phyloP scores from a whole-genome alignment of 257 asterid genomes.

The Fraxinus americana region DNA sequence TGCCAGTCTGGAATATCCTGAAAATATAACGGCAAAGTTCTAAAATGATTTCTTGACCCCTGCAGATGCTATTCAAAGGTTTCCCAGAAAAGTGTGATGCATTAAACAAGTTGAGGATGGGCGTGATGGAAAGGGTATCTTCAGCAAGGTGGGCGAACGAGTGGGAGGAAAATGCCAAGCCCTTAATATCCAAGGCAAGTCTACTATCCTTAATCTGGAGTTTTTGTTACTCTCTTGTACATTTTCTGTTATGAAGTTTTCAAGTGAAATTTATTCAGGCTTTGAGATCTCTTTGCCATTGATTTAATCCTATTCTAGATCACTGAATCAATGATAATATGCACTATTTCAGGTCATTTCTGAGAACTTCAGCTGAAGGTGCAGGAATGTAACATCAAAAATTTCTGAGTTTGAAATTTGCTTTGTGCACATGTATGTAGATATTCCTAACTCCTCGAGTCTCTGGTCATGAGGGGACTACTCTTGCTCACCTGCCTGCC shows the following conservation, averaged over 20 bases:
- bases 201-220: background rate
- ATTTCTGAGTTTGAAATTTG: background rate
- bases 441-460: background rate
- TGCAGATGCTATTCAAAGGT: conserved; percentile 81
- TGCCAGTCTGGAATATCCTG: background rate
- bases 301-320: background rate
- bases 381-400: background rate
- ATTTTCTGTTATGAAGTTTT: background rate
- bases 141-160: conserved; percentile 76
- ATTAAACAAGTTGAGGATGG: conserved; percentile 62
- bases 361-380: conserved; percentile 41
- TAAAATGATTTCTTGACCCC: conserved; percentile 1
- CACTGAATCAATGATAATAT: background rate
- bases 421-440: background rate
- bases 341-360: conserved; percentile 55
- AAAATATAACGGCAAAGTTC: background rate
- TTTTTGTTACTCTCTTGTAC: background rate
- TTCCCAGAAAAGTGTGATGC: conserved; percentile 71
- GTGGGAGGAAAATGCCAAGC: conserved; percentile 86
- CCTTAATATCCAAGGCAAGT: conserved; percentile 70
- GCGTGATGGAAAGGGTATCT: conserved; percentile 63
- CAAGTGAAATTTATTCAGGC: background rate
- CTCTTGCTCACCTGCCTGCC: background rate
- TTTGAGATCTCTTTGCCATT: background rate
- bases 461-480: background rate